Evolutionary conservation across 768 basidiomycete species (phyloP).

Genomic region (Hygrocybe coccinea): DNA sequence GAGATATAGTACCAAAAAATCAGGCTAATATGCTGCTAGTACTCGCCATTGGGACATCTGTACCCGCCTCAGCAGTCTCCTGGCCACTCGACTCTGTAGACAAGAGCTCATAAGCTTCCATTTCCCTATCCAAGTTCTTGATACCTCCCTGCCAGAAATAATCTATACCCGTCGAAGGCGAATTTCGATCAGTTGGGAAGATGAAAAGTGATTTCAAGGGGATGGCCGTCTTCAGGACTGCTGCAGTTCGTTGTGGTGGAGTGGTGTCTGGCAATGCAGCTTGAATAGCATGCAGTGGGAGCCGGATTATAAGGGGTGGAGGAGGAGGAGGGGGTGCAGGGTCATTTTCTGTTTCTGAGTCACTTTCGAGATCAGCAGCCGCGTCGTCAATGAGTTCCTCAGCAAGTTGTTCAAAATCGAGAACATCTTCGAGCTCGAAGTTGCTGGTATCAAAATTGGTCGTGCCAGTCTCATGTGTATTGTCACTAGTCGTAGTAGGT

Average conservation of each 20-base stretch:
- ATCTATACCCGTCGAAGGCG: constrained; percentile 11
- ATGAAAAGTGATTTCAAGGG: constrained; percentile 9
- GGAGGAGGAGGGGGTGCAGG: neutral
- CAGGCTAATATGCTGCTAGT: neutral
- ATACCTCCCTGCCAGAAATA: constrained; percentile 16
- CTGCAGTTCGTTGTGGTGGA: neutral
- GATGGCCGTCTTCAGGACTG: neutral
- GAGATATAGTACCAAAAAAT: neutral
- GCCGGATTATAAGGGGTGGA: neutral
- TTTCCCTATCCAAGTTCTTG: constrained; percentile 15
- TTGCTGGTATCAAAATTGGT: neutral
- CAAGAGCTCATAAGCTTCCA: constrained; percentile 16
- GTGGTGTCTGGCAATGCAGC: neutral
- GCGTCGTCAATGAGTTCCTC: neutral
- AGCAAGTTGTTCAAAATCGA: neutral
- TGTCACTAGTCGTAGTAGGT: neutral
- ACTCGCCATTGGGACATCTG: neutral
- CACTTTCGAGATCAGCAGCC: neutral
- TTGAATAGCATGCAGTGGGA: neutral
- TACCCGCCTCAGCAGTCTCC: neutral
- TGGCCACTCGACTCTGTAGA: neutral
- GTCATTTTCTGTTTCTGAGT: neutral
- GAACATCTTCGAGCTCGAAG: neutral
- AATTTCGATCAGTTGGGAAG: constrained; percentile 5
- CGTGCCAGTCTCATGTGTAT: neutral